Conservation (phyloP, 1,139 yeast genomes). For the Candida pseudoviswanathii region DNA sequence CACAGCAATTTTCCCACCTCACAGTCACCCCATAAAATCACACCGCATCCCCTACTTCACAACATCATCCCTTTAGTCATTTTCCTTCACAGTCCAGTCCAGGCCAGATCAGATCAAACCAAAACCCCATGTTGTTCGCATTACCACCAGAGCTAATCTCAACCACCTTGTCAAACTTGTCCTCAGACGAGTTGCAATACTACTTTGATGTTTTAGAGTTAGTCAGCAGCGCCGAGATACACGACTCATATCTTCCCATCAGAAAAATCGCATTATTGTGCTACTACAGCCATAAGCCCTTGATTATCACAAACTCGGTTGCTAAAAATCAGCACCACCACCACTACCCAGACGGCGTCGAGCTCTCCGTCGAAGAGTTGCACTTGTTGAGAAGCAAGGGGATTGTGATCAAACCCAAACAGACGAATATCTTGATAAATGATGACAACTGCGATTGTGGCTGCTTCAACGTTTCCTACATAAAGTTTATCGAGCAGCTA, state of each 20-base stretch:
- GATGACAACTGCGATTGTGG: constrained; percentile 7
- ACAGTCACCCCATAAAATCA: not conserved
- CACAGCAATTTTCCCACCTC: too few relatives aligned
- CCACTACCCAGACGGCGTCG: not conserved
- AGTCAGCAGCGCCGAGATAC: not conserved
- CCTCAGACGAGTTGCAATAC: constrained; percentile 18
- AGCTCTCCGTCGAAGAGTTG: constrained; percentile 11
- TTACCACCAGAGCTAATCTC: constrained; percentile 20
- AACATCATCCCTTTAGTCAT: not conserved
- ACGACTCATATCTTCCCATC: constrained; percentile 15
- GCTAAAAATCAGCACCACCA: constrained; percentile 5
- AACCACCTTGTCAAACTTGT: constrained; percentile 18
- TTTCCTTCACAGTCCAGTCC: not conserved
- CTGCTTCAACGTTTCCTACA: constrained; percentile 3
- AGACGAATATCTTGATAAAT: constrained; percentile 18
- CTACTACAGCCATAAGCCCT: constrained; percentile 15
- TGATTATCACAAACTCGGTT: constrained; percentile 18
- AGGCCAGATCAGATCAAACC: not conserved
- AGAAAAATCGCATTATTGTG: constrained; percentile 22
- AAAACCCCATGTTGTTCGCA: constrained; percentile 6
- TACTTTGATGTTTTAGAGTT: constrained; percentile 19
- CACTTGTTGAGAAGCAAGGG: constrained; percentile 19
- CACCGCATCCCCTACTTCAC: not conserved
- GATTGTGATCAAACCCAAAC: constrained; percentile 23
- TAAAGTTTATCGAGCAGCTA: constrained; percentile 1